A percentile compares a stretch with the other conserved stretches of the same genome.
These are phyloP conservation scores for Rosa hybrid DNA, from an alignment of 331 rosid genomes.

Conservation along the genomic window DNA sequence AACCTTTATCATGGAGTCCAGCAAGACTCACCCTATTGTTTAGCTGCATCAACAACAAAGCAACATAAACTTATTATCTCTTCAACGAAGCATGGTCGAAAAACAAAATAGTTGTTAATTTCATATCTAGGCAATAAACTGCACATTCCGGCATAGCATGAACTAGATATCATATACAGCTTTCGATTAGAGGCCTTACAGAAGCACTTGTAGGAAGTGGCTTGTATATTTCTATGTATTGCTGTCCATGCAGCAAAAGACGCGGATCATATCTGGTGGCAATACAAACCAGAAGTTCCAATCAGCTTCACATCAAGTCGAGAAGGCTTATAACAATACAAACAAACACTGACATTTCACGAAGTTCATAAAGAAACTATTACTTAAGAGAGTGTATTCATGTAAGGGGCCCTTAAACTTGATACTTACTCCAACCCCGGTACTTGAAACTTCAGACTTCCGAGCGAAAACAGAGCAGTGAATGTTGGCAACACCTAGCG, in stretches of 20 bases:
- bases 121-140: not conserved
- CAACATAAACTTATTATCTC: conserved; percentile 19
- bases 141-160: not conserved
- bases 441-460: conserved; percentile 24
- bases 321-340: conserved; percentile 11
- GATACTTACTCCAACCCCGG: conserved; percentile 85
- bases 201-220: conserved; percentile 75
- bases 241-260: conserved; percentile 94
- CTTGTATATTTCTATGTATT: conserved; percentile 81
- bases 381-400: not conserved
- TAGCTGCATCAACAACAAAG: conserved; percentile 53
- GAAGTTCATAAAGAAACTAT: not conserved
- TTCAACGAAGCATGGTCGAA: conserved; percentile 14
- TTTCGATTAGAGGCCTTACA: conserved; percentile 52
- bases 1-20: conserved; percentile 95
- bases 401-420: conserved; percentile 9
- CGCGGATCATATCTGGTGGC: conserved; percentile 75
- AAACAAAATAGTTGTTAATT: not conserved
- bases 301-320: not conserved
- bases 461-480: conserved; percentile 55
- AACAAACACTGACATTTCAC: conserved; percentile 6
- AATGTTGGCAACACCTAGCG: conserved; percentile 84
- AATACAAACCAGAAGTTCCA: conserved; percentile 6
- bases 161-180: conserved; percentile 7
- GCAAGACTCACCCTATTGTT: conserved; percentile 66